These are phyloP conservation scores for Lipomyces kockii DNA, from an alignment of 805 yeast species.

Conservation along the genomic window DNA sequence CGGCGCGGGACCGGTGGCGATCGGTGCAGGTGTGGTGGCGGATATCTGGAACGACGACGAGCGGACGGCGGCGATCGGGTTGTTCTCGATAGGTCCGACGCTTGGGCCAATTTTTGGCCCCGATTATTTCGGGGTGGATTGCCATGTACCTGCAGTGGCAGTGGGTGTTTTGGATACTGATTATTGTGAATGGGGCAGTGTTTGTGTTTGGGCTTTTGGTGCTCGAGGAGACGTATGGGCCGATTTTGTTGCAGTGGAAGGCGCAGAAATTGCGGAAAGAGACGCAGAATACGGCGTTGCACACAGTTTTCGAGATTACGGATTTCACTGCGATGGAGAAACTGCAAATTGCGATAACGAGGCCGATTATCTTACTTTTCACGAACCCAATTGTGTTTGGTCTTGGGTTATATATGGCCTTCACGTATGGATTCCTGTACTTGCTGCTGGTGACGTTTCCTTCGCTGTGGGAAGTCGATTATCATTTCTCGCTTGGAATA, in stretches of 20 bases:
- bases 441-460: constrained; percentile 77
- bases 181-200: constrained; percentile 24
- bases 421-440: constrained; percentile 54
- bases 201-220: constrained; percentile 41
- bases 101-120: constrained; percentile 76
- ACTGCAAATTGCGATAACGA: constrained; percentile 49
- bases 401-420: constrained; percentile 47
- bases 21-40: constrained; percentile 71
- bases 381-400: constrained; percentile 48
- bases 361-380: constrained; percentile 45
- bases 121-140: constrained; percentile 57
- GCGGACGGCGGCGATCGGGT: constrained; percentile 55
- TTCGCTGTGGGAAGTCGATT: constrained; percentile 63
- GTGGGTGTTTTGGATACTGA: constrained; percentile 55
- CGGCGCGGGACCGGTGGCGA: constrained; percentile 69
- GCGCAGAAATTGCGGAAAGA: constrained; percentile 55
- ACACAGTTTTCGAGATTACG: constrained; percentile 54
- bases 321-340: constrained; percentile 50
- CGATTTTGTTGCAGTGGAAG: constrained; percentile 51
- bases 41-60: constrained; percentile 60
- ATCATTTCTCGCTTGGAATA: constrained; percentile 63
- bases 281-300: constrained; percentile 53
- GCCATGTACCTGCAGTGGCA: constrained; percentile 57
- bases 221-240: constrained; percentile 71
- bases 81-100: constrained; percentile 40